Evolutionary conservation across 495 filamentous ascomycete genomes (phyloP), one percentile per base, ranked within the genome.

Genomic region (Talaromyces stipitatus): DNA sequence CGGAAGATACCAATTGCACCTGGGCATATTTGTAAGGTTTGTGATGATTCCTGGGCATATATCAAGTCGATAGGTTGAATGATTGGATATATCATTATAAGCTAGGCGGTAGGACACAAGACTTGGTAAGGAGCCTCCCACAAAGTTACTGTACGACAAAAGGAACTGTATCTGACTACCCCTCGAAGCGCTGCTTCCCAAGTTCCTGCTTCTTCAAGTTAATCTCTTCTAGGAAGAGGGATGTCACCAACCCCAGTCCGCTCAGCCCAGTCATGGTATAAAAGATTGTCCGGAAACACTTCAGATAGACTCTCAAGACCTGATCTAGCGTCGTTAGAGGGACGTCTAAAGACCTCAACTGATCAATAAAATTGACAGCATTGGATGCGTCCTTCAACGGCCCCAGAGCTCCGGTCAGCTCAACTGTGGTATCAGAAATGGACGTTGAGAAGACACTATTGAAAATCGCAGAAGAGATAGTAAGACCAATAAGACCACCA

Each of bases 401-500:
- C 45, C 4, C 20, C 22, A 48, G 12, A 24, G 45, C 45, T 48
- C 45, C 45, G 4, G 14, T 48, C 45, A 48, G 14, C 24, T 48
- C 8, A 20, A 48, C 14, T 24, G 45, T 5, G 20, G 20, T 26
- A 12, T 48, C 24, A 4, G 20, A 9, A 11, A 48, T 23, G 4
- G 20, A 48, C 5, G 20, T 48, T n/a, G 45, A 48, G 14, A 48
- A 48, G 20, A 26, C 20, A 14, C 14, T 26, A n/a, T 48, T 48
- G 14, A 48, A 48, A 1, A 48, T 48, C 1, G 45, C 45, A 3
- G 45, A 48, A 27, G 20, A 48, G 0, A 76, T 54, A 1, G 75
- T 65, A 11, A 75, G 67, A 8, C 72, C 73, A 12, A 75, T 55
- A 1, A 75, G 63, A 2, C 62, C 68, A 0, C 73, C 73, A 16